Base-by-base conservation (phyloP, 208 protist genomes). In the Trypanosoma congolense region DNA sequence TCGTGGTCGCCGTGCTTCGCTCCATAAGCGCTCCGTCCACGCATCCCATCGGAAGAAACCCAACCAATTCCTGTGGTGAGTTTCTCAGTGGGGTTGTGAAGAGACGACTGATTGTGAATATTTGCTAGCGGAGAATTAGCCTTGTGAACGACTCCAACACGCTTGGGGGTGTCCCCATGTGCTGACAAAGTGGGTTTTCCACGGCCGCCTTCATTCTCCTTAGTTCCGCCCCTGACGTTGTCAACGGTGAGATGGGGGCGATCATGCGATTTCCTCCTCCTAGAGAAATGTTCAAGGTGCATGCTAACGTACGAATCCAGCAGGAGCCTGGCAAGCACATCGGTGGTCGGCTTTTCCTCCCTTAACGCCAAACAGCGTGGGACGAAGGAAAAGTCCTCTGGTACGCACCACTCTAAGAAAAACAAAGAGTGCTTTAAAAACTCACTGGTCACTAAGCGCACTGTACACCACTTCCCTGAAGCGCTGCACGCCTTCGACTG, bases 371-470 rank as follows among this genome's bases (percentile, higher is more conserved):
- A 19, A 8, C 42, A 46, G 31, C 25, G 29, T 18, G 60, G 42
- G 8, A 19, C 41, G 52, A 49, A 73, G 16, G 43, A 16, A 62
- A 74, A 74, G 44, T 68, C 67, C 8, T 24, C 30, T 38, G 56
- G 56, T 26, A 55, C 35, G 40, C 67, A 74, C 67, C 67, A 74
- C 42, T 65, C 38, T 33, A 56, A 38, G 51, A 74, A 74, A 38
- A 68, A 74, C 6, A 74, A 21, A 25, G 67, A 69, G 24, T 74
- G 53, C 1, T 22, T 54, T 24, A 74, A 8, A 50, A 74, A 74
- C 28, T 54, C 56, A 50, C 61, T 65, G 2, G 67, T 58, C 35
- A 68, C 14, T 24, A 67, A 40, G 21, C n/a, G 42, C 33, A 46
- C 35, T 16, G 2, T 56, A 25, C 60, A 56, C 50, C 50, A 57